These are phyloP conservation scores for Stephania japonica DNA, from an alignment of 164 flowering plant genomes.

Conservation along the genomic window DNA sequence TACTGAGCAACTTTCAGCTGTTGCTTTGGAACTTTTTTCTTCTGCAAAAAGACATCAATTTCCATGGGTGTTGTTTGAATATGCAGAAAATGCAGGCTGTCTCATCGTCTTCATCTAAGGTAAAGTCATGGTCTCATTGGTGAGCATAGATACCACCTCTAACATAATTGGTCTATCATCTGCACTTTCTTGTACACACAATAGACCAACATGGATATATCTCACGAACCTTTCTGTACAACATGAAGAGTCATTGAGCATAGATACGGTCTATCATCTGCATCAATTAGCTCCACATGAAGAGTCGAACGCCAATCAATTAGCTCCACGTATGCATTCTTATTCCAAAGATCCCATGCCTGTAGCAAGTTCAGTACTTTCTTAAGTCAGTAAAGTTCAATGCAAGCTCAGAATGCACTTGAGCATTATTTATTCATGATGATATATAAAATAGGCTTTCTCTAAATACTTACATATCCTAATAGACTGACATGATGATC, in stretches of 20 bases:
- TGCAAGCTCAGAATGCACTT: too few relatives aligned
- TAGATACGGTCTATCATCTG: too few relatives aligned
- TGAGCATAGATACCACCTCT: slow-evolving; percentile 3
- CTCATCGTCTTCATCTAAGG: background rate
- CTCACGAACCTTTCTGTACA: background rate
- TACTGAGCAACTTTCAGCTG: background rate
- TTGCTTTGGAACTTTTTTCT: background rate
- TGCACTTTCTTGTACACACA: slow-evolving; percentile 8
- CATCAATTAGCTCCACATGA: slow-evolving; percentile 3
- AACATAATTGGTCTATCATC: background rate
- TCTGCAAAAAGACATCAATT: background rate
- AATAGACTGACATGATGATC: slow-evolving; percentile 5
- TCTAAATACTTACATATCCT: background rate
- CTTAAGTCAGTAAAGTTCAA: too few relatives aligned
- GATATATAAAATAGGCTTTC: background rate
- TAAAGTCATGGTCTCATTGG: slow-evolving; percentile 1
- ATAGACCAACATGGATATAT: slow-evolving; percentile 4
- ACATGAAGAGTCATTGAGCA: background rate
- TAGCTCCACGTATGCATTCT: background rate
- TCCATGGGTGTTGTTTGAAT: too few relatives aligned
- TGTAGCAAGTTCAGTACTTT: background rate
- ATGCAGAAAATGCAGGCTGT: slow-evolving; percentile 4
- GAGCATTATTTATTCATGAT: too few relatives aligned
- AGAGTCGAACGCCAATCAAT: too few relatives aligned
- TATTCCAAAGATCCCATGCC: slow-evolving; percentile 7